Evolutionary conservation across 2,329 filamentous ascomycete species (phyloP), one percentile per base, ranked within the genome.

Genomic region (Didymella sp.): DNA sequence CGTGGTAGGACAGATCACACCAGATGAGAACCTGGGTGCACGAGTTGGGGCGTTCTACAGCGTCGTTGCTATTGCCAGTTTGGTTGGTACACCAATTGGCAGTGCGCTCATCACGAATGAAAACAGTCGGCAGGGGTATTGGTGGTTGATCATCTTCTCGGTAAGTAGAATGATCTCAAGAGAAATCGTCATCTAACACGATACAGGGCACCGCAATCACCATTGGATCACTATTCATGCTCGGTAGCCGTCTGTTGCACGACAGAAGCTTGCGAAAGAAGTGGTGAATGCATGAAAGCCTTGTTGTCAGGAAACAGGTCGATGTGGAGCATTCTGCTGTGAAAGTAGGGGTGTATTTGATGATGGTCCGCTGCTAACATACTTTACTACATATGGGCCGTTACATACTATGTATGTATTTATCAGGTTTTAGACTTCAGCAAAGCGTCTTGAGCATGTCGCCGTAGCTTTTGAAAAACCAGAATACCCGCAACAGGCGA

Each of bases 1-100:
- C 0, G 77, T 89, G 13, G 79, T 92, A 21, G 88, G 87, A 1
- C 88, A 92, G 67, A 89, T 92, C 59, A 87, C 85, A 1, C 87
- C 90, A 42, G 83, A 91, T 33, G 80, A 84, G 19, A 82, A 90
- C 71, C 87, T 92, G 30, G 90, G 90, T 13, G 83, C 87, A 1
- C 81, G 89, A 6, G 86, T 83, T 2, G 90, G 90, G 0, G 82
- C 84, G 0, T 80, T 85, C 24, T 90, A 89, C 69, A 82, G 85
- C 15, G 72, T 87, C 43, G 80, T 87, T 53, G 82, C 85, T 1
- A 76, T 92, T 28, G 88, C 86, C 4, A 87, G 86, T 1, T 76
- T 93, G 47, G 86, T 85, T 0, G 87, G 88, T 0, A 85, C 82
- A 42, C 89, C 89, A 0, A 88, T 91, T 63, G 88, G 82, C 1